A percentile compares a stretch with the other conserved stretches of the same genome.
Evolutionary conservation across 176 grass and related monocot genomes (phyloP).

Genomic region (Hyparrhenia diplandra): DNA sequence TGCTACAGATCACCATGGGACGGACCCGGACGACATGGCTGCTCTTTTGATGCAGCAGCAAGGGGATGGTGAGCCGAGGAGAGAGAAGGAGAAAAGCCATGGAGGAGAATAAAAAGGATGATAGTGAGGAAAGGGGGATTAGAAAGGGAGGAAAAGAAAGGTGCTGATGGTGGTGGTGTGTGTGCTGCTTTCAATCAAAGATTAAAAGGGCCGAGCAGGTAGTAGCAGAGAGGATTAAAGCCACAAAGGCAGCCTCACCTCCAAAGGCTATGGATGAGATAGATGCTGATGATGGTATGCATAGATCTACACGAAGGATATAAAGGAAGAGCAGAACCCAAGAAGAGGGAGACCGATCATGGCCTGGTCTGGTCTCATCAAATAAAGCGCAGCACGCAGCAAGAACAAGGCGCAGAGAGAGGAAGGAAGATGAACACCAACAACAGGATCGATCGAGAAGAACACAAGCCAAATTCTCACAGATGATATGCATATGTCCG

Average conservation of each 20-base stretch:
- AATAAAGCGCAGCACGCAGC: slow-evolving; percentile 23
- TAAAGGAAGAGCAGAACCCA: slow-evolving; percentile 34
- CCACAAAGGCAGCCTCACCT: slow-evolving; percentile 37
- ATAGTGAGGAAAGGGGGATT: slow-evolving; percentile 44
- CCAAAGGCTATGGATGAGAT: slow-evolving; percentile 55
- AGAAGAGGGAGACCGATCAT: slow-evolving; percentile 28
- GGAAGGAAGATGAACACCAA: slow-evolving; percentile 35
- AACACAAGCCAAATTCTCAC: slow-evolving; percentile 19
- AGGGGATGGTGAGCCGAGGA: slow-evolving; percentile 38
- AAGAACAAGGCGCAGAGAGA: slow-evolving; percentile 16
- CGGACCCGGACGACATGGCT: slow-evolving; percentile 43
- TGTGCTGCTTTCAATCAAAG: slow-evolving; percentile 84
- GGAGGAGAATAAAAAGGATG: slow-evolving; percentile 40
- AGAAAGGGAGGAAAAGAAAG: slow-evolving; percentile 68
- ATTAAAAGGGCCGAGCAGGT: slow-evolving; percentile 44
- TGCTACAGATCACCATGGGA: slow-evolving; percentile 42
- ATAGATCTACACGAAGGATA: slow-evolving; percentile 60
- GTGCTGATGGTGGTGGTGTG: slow-evolving; percentile 32
- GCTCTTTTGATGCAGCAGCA: slow-evolving; percentile 80
- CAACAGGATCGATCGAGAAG: slow-evolving; percentile 36
- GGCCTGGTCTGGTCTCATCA: slow-evolving; percentile 1
- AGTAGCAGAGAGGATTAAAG: slow-evolving; percentile 68
- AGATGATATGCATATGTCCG: neutral
- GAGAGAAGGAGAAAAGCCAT: slow-evolving; percentile 54
- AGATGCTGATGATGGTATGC: slow-evolving; percentile 46